Percentiles rank a stretch among this genome's conserved stretches.
phyloP scores from a whole-genome alignment of 108 stramenopile genomes.

The Thalassiosira profunda region DNA sequence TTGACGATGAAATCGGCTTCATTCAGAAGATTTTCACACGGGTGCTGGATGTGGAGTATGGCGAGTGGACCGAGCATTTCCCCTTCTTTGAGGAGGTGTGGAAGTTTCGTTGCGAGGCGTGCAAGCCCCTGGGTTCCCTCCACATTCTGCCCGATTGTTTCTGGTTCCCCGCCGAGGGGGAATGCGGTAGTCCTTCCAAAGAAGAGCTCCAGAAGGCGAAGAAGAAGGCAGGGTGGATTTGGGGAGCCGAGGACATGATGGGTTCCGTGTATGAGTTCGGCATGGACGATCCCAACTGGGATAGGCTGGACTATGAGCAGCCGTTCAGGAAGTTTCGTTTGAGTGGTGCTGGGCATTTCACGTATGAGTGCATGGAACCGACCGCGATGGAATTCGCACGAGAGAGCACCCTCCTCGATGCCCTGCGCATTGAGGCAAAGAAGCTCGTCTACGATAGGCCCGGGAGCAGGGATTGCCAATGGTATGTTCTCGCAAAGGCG shows the following conservation, averaged over 20 bases:
- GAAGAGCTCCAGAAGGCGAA: neutral
- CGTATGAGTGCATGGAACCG: too few species aligned
- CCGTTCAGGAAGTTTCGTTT: slow-evolving; percentile 10
- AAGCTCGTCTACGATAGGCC: too few species aligned
- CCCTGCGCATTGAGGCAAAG: too few species aligned
- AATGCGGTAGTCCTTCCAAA: neutral
- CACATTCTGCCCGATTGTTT: neutral
- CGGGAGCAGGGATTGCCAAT: too few species aligned
- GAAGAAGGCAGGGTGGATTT: neutral
- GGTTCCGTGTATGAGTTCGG: neutral
- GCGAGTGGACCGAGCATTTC: neutral
- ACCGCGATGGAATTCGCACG: too few species aligned
- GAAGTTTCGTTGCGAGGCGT: neutral
- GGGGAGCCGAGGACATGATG: slow-evolving; percentile 3
- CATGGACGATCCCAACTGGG: neutral
- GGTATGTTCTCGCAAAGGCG: too few species aligned
- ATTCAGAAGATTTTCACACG: neutral
- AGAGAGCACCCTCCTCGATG: too few species aligned
- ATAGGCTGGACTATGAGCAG: slow-evolving; percentile 3
- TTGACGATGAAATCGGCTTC: slow-evolving; percentile 7
- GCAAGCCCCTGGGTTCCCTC: neutral
- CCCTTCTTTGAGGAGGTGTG: neutral
- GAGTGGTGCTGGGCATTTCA: too few species aligned
- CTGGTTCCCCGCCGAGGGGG: slow-evolving; percentile 1
- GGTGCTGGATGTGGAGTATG: neutral